Conservation (phyloP, 2,329 filamentous ascomycete species). For the Pseudocercospora macadamiae region DNA sequence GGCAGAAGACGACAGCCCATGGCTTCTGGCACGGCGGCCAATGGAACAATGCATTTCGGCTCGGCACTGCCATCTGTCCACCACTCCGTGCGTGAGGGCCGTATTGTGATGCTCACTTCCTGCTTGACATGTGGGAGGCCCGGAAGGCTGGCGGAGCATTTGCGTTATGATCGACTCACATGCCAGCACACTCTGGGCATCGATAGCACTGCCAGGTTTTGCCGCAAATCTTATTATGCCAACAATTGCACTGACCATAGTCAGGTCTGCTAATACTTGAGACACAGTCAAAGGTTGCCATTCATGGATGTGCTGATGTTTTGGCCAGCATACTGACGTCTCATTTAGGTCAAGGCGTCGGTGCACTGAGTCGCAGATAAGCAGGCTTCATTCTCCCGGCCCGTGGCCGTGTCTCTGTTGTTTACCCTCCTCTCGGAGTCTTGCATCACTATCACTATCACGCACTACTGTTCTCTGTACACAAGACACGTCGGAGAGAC, state of each 20-base stretch:
- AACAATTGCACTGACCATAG: neutral
- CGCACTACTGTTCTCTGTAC: neutral
- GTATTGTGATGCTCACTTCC: neutral
- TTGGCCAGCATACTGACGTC: neutral
- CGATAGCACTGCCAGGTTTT: neutral
- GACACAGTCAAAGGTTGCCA: neutral
- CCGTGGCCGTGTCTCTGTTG: constrained; percentile 2
- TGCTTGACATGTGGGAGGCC: neutral
- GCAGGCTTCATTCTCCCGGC: neutral
- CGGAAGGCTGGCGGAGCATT: neutral
- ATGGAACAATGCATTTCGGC: no score
- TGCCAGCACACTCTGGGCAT: neutral
- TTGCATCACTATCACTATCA: constrained; percentile 3
- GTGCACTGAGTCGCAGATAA: neutral
- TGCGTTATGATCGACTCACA: neutral
- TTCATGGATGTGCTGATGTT: neutral
- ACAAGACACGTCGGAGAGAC: neutral
- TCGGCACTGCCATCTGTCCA: no score
- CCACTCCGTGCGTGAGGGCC: no score
- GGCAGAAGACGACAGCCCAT: no score
- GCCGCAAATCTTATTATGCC: neutral
- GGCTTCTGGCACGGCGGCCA: no score
- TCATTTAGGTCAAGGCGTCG: neutral
- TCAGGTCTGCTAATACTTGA: neutral
- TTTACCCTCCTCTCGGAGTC: neutral